These are phyloP conservation scores for Rosa multiflora DNA, from an alignment of 306 rosid genomes.

Conservation along the genomic window DNA sequence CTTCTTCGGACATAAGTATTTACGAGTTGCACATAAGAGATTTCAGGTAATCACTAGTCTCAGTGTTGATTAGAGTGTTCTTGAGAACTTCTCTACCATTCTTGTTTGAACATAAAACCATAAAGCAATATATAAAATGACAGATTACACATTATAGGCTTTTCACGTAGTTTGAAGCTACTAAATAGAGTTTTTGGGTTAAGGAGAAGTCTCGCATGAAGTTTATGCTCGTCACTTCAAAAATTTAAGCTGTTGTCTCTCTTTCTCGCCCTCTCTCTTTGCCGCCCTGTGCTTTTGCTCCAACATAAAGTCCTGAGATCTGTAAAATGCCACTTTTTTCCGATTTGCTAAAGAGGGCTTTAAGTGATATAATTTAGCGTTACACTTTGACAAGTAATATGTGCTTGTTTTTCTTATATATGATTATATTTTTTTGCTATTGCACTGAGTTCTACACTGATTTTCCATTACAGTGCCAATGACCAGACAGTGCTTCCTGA, in stretches of 20 bases:
- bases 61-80: slow-evolving; percentile 11
- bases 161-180: neutral
- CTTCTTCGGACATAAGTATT: slow-evolving; percentile 81
- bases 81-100: slow-evolving; percentile 13
- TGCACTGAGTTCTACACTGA: slow-evolving; percentile 22
- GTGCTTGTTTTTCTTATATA: neutral
- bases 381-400: neutral
- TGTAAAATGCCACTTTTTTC: slow-evolving; percentile 1
- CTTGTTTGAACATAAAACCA: slow-evolving; percentile 14
- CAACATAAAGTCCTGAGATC: neutral
- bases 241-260: neutral
- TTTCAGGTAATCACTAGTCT: slow-evolving; percentile 60
- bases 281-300: neutral
- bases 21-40: slow-evolving; percentile 90
- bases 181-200: neutral
- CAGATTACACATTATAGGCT: neutral
- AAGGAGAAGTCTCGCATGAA: neutral
- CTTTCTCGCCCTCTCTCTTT: neutral
- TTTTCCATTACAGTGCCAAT: slow-evolving; percentile 53
- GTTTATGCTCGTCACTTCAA: neutral
- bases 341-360: neutral
- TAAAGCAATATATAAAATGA: neutral
- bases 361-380: neutral
- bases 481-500: slow-evolving; percentile 67
- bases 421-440: slow-evolving; percentile 3